phyloP scores from a whole-genome alignment of 805 yeast genomes.

The Nakazawaea anatomiae region DNA sequence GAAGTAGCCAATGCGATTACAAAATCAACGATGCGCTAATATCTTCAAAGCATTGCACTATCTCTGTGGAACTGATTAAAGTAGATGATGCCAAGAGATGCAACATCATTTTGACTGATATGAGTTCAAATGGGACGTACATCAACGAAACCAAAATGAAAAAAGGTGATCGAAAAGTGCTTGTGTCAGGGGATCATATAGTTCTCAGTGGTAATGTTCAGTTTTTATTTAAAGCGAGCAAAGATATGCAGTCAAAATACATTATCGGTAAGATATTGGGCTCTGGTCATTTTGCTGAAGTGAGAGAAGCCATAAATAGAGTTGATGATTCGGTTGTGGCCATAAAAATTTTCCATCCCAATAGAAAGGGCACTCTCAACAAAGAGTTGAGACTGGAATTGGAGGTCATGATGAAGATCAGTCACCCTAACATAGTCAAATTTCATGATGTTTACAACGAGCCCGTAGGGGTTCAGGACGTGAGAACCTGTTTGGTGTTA shows the following conservation, averaged over 20 bases:
- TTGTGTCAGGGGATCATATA: conserved; percentile 61
- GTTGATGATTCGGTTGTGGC: conserved; percentile 59
- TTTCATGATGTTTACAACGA: conserved; percentile 51
- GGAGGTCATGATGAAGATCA: conserved; percentile 54
- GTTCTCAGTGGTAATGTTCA: conserved; percentile 36
- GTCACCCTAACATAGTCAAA: conserved; percentile 67
- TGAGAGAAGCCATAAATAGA: conserved; percentile 59
- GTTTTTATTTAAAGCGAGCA: conserved; percentile 12
- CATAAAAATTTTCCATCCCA: conserved; percentile 59
- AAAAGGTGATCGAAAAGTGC: conserved; percentile 38
- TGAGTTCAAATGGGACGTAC: conserved; percentile 61
- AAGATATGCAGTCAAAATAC: conserved; percentile 24
- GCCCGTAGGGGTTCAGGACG: conserved; percentile 38
- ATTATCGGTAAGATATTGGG: conserved; percentile 58
- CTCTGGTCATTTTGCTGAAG: conserved; percentile 78
- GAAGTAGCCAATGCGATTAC: conserved; percentile 57
- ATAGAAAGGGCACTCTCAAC: conserved; percentile 22
- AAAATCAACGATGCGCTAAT: conserved; percentile 41
- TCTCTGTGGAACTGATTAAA: conserved; percentile 32
- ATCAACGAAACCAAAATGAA: conserved; percentile 53
- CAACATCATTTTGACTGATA: conserved; percentile 46
- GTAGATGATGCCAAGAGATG: conserved; percentile 24
- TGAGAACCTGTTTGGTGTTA: conserved; percentile 56
- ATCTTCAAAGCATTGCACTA: conserved; percentile 58
- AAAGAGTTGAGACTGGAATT: conserved; percentile 54